Evolutionary conservation across 2,329 filamentous ascomycete genomes (phyloP).

Genomic region (Eurotiales sp.): DNA sequence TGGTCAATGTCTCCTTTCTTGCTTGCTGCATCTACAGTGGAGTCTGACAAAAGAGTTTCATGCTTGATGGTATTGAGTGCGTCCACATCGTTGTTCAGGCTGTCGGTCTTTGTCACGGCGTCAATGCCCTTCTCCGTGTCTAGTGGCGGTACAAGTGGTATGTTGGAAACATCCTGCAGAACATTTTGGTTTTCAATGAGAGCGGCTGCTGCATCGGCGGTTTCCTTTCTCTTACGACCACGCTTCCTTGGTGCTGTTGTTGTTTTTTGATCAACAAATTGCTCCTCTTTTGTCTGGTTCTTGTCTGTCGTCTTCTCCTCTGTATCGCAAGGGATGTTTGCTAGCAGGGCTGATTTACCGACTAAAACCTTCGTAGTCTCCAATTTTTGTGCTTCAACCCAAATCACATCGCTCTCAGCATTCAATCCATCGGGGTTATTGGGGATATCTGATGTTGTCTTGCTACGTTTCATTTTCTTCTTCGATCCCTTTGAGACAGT

Average conservation of each 20-base stretch:
- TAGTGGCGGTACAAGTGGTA: not conserved
- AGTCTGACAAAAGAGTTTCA: not conserved
- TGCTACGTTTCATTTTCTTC: constrained; percentile 45
- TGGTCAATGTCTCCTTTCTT: constrained; percentile 7
- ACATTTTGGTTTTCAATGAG: not conserved
- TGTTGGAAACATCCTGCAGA: constrained; percentile 13
- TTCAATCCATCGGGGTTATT: constrained; percentile 26
- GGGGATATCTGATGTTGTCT: constrained; percentile 33
- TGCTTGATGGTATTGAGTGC: not conserved
- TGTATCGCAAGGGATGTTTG: too few relatives aligned
- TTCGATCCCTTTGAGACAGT: constrained; percentile 25
- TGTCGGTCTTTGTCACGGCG: not conserved
- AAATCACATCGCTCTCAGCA: constrained; percentile 40
- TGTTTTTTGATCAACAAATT: constrained; percentile 2
- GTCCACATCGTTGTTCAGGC: not conserved
- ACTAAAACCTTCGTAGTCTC: constrained; percentile 12
- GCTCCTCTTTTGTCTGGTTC: constrained; percentile 3
- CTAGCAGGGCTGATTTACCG: too few relatives aligned
- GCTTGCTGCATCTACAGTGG: constrained; percentile 14
- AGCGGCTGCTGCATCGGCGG: constrained; percentile 1
- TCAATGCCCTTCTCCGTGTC: constrained; percentile 7
- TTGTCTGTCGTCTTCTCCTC: constrained; percentile 14
- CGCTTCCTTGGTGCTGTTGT: constrained; percentile 37
- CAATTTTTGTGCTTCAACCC: constrained; percentile 32
- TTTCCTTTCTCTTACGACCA: constrained; percentile 37